Conservation (phyloP, 148 eudicot genomes). For the Rhododendron molle region DNA sequence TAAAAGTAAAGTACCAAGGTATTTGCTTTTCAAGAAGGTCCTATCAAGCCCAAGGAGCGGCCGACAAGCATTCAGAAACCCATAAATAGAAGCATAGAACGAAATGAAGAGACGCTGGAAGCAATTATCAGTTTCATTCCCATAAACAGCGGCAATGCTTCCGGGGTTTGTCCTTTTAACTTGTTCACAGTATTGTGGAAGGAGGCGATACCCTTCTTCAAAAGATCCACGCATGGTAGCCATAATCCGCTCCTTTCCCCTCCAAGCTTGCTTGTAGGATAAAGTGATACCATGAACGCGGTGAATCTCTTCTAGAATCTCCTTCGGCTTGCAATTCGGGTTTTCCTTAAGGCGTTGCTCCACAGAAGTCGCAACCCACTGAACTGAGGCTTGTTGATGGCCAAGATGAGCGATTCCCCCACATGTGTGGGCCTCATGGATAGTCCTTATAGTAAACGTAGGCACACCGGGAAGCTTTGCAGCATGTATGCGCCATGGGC, state of each 20-base stretch:
- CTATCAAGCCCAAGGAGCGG: slow-evolving; percentile 55
- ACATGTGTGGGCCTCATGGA: slow-evolving; percentile 44
- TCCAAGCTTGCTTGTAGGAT: slow-evolving; percentile 66
- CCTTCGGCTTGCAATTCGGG: slow-evolving; percentile 58
- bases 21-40: slow-evolving; percentile 45
- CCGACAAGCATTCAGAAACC: slow-evolving; percentile 53
- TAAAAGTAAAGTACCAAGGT: slow-evolving; percentile 49
- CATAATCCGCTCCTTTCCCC: slow-evolving; percentile 66
- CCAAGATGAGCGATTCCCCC: slow-evolving; percentile 51
- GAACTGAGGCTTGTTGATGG: slow-evolving; percentile 65
- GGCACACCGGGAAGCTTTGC: slow-evolving; percentile 54
- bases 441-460: slow-evolving; percentile 48
- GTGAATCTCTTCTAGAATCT: slow-evolving; percentile 61
- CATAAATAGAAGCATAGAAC: slow-evolving; percentile 53
- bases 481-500: slow-evolving; percentile 65
- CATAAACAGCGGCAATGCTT: slow-evolving; percentile 58
- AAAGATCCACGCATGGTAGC: slow-evolving; percentile 62
- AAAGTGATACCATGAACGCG: slow-evolving; percentile 55
- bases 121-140: slow-evolving; percentile 36
- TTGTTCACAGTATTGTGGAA: slow-evolving; percentile 60
- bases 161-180: slow-evolving; percentile 47
- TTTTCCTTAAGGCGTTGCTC: slow-evolving; percentile 50
- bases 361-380: slow-evolving; percentile 56
- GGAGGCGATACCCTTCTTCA: slow-evolving; percentile 58
- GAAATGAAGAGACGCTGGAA: slow-evolving; percentile 58